Base-by-base conservation (phyloP, 805 yeast species). In the Teunomyces funiuensis region DNA sequence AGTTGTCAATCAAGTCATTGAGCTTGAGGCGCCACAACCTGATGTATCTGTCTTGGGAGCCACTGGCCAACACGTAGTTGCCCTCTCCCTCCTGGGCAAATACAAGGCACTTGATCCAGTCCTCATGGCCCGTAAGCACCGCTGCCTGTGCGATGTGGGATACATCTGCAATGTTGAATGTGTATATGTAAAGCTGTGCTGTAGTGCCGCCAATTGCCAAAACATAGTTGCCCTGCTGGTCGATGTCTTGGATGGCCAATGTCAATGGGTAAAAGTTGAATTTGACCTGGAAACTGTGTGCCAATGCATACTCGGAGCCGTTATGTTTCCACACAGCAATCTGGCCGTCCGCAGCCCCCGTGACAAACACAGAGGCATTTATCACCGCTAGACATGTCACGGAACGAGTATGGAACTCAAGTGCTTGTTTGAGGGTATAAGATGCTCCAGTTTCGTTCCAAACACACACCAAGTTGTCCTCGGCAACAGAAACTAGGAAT, bases 21-120 rank as follows among this genome's bases (percentile, higher is more conserved):
- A 77, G 57, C 42, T 76, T 66, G 33, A 90, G 63, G 54, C 88
- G 77, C 99, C 99, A 93, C 31, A 93, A 64, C 49, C 99, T 75
- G 39, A 93, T 88, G 57, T 88, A 89, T 52, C 95, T 71, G 61
- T 93, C 99, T 57, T 93, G 96, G 1, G 96, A 84, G 0, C 96
- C 98, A 41, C 86, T 79, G 4, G 98, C 98, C 19, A 93, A 67
- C 2, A 87, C 58, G 51, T 74, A 79, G 45, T 79, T 81, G 16
- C 74, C 78, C 5, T 69, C 70, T 0, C 63, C 60, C 14, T 66
- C 72, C 28, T 66, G 66, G 27, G 75, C 79, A 55, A 88, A 79
- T 1, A 81, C 74, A 22, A 93, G 63, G 10, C 88, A 74, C 57
- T 85, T 85, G 38, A 93, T 78, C 99, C 99, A 93, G 62, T 90